These are phyloP conservation scores for Cucumis sativus DNA, from an alignment of 306 rosid species.

Conservation along the genomic window DNA sequence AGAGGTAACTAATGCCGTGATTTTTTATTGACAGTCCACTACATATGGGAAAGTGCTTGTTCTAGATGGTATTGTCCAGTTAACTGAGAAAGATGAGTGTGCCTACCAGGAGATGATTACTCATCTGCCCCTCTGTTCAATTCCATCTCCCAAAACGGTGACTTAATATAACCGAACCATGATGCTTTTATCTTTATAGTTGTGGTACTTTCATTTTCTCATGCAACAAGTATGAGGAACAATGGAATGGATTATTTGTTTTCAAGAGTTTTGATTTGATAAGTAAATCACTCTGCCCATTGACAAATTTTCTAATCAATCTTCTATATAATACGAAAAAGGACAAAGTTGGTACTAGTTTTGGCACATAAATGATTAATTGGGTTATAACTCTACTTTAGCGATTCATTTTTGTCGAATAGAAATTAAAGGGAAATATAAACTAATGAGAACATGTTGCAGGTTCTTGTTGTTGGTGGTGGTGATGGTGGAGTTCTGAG, in stretches of 20 bases:
- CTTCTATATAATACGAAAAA: neutral
- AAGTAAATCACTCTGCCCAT: neutral
- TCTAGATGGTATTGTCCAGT: slow-evolving; percentile 6
- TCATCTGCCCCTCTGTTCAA: slow-evolving; percentile 8
- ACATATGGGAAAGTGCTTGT: slow-evolving; percentile 9
- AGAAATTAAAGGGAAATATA: neutral
- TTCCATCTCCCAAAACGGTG: slow-evolving; percentile 27
- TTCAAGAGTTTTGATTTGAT: neutral
- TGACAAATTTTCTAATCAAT: neutral
- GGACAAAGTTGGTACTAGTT: neutral
- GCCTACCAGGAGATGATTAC: neutral
- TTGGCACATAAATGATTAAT: neutral
- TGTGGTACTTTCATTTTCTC: neutral
- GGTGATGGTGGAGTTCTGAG: slow-evolving; percentile 96
- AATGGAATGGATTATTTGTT: neutral
- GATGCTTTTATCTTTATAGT: neutral
- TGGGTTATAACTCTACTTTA: neutral
- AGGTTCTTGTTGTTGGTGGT: slow-evolving; percentile 96
- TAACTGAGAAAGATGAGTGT: neutral
- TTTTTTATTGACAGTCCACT: neutral
- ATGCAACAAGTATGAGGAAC: neutral
- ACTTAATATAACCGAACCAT: slow-evolving; percentile 6
- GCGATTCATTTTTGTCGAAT: neutral
- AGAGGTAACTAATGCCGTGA: neutral
- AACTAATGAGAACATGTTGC: slow-evolving; percentile 4